Evolutionary conservation across 108 stramenopile genomes (phyloP).

Genomic region (Aurantiochytrium sp.): DNA sequence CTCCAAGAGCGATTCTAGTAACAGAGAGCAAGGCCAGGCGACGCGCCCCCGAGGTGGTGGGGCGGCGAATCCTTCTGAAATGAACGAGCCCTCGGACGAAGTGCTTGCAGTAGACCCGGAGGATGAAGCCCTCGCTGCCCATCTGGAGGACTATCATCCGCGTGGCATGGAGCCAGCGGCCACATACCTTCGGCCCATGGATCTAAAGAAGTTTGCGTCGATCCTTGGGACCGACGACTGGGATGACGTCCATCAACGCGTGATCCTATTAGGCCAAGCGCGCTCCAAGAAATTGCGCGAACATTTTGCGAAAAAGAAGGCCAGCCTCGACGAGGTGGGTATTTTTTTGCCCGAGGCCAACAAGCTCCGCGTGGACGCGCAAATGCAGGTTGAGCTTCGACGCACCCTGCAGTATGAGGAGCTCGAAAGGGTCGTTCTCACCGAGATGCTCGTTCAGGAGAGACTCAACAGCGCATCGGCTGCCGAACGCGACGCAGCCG

Average conservation of each 20-base stretch:
- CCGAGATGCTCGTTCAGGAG: neutral
- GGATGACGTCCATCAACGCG: neutral
- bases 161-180: slow-evolving; percentile 12
- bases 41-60: too few relatives aligned
- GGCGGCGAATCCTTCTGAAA: too few relatives aligned
- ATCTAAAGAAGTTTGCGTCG: neutral
- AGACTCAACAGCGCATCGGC: neutral
- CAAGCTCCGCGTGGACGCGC: neutral
- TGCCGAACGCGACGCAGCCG: neutral
- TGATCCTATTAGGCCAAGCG: neutral
- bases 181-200: neutral
- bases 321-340: neutral
- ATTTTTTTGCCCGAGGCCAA: neutral
- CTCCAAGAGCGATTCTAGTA: too few relatives aligned
- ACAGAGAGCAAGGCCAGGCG: too few relatives aligned
- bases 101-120: neutral
- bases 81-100: too few relatives aligned
- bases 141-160: neutral
- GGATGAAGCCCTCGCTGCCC: neutral
- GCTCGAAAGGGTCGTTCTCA: neutral
- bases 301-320: neutral
- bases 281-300: neutral
- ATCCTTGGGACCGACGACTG: neutral
- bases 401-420: neutral
- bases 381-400: slow-evolving; percentile 4